Evolutionary conservation across 176 grass and related monocot genomes (phyloP).

Genomic region (Musa troglodytarum): DNA sequence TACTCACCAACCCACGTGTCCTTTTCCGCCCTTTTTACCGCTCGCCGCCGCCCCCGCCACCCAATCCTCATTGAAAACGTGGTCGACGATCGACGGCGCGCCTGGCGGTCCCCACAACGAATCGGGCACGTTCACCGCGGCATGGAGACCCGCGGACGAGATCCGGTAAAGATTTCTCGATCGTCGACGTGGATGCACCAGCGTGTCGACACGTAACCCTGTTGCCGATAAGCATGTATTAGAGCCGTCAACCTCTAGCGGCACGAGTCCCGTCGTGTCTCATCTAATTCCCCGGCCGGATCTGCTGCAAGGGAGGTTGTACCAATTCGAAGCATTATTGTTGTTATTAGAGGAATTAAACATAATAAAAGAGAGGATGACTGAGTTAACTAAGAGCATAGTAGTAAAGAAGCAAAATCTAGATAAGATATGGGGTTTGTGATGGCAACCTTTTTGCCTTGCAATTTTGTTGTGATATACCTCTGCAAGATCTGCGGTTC

Average conservation of each 20-base stretch:
- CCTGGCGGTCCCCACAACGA: no score
- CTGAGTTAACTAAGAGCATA: no score
- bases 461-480: no score
- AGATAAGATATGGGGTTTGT: no score
- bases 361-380: no score
- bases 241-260: not conserved
- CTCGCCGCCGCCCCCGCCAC: not conserved
- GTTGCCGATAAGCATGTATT: not conserved
- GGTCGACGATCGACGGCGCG: not conserved
- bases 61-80: not conserved
- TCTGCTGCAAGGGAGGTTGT: not conserved
- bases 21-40: no score
- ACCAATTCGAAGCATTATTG: not conserved
- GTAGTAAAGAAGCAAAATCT: no score
- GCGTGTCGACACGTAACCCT: not conserved
- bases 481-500: no score
- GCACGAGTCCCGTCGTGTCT: not conserved
- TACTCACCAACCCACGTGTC: no score
- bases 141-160: not conserved
- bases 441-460: no score
- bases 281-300: not conserved
- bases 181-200: not conserved
- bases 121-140: not conserved
- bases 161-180: not conserved
- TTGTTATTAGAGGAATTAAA: not conserved